Evolutionary conservation across 2,329 filamentous ascomycete genomes (phyloP), one percentile per base, ranked within the genome.

Genomic region (Dactylellina parvicollis): DNA sequence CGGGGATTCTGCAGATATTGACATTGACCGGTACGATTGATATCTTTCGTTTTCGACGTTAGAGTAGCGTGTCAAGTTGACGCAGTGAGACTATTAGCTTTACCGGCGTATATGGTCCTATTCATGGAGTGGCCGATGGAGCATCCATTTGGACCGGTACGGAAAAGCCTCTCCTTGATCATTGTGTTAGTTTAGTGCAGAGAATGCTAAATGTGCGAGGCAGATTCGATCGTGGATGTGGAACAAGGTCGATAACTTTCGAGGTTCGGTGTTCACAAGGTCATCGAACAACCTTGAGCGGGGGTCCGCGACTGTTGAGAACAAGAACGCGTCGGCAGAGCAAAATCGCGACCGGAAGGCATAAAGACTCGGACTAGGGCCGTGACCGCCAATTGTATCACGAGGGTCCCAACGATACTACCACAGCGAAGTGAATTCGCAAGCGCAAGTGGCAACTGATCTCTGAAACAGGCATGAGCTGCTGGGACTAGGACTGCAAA

Each of bases 51-150:
- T 16, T 16, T 9, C 3, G n/a, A n/a, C n/a, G n/a, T n/a, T n/a
- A n/a, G n/a, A n/a, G n/a, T n/a, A n/a, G n/a, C n/a, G 14, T 18
- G 16, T 50, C 14, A 7, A 40, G 18, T 12, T 20, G 8, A n/a
- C 34, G 2, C 2, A 52, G 3, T 14, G 24, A 16, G n/a, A 28
- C n/a, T 20, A 18, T 0, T 44, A 66, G 61, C 30, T 24, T 32
- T 73, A 16, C 69, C 69, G 24, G 69, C 69, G 24, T 73, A 73
- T 49, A 66, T 73, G 69, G 49, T 73, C 4, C 49, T 73, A 24
- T 50, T 73, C 7, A 66, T 66, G 60, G 69, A 73, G 20, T 73
- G 69, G 69, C 52, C 52, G 14, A 66, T 73, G 60, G 46, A 47
- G 20, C 69, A 73, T 36, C 69, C 69, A 9, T 73, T 73, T 49